Evolutionary conservation across 2,329 filamentous ascomycete species (phyloP).

Genomic region (Akanthomyces lecanii): DNA sequence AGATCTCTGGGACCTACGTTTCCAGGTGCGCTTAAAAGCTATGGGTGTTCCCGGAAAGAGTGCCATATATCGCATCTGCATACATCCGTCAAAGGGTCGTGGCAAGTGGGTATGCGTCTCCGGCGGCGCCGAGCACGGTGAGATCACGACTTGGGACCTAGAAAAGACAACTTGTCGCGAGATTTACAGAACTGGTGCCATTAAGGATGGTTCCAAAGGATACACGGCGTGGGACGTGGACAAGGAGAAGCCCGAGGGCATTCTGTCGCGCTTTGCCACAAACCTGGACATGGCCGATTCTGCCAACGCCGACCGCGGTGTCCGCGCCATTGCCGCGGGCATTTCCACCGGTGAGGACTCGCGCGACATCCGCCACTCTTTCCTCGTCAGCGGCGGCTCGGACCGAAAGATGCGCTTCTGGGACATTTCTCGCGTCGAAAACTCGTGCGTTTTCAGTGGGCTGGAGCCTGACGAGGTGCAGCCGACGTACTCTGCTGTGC

Average conservation of each 20-base stretch:
- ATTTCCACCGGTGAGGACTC: constrained; percentile 67
- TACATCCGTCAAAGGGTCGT: constrained; percentile 74
- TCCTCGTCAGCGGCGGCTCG: constrained; percentile 80
- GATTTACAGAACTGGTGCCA: constrained; percentile 70
- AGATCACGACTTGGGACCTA: constrained; percentile 93
- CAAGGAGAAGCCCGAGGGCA: constrained; percentile 79
- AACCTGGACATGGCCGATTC: constrained; percentile 59
- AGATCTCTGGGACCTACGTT: constrained; percentile 95
- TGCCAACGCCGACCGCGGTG: constrained; percentile 58
- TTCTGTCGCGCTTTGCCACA: constrained; percentile 80
- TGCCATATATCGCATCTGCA: constrained; percentile 71
- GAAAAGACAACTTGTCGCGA: constrained; percentile 87
- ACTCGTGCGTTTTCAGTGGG: constrained; percentile 77
- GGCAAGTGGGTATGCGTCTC: constrained; percentile 85
- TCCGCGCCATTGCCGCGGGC: constrained; percentile 70
- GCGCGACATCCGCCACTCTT: constrained; percentile 71
- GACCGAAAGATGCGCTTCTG: constrained; percentile 93
- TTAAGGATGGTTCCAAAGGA: constrained; percentile 56
- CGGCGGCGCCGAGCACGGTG: constrained; percentile 79
- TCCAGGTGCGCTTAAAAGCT: constrained; percentile 78
- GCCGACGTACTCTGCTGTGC: constrained; percentile 65
- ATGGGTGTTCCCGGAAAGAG: constrained; percentile 83
- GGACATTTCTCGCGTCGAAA: constrained; percentile 76
- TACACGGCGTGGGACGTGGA: constrained; percentile 89
- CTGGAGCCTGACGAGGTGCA: constrained; percentile 64